Conservation (phyloP, 495 filamentous ascomycete genomes). For the Lentithecium fluviatile region DNA sequence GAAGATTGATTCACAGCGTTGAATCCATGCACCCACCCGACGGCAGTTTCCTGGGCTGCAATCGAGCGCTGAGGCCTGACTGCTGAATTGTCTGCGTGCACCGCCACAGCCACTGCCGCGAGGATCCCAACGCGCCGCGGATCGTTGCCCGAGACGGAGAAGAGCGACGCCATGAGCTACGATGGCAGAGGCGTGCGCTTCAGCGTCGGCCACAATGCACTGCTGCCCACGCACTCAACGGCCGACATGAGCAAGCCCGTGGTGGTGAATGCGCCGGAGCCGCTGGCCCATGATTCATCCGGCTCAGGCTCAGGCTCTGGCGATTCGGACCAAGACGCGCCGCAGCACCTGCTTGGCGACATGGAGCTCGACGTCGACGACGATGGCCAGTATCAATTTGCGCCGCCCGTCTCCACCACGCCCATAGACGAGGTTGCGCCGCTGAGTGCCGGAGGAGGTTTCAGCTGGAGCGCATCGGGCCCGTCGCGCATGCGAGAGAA, state of each 20-base stretch:
- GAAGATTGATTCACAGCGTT: too few species aligned
- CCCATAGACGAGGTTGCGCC: slow-evolving; percentile 30
- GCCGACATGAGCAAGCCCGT: slow-evolving; percentile 27
- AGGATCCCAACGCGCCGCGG: slow-evolving; percentile 8
- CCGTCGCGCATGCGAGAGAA: slow-evolving; percentile 3
- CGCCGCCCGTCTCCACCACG: slow-evolving; percentile 28
- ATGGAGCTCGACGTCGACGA: slow-evolving; percentile 17
- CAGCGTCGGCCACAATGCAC: slow-evolving; percentile 8
- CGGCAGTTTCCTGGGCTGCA: too few species aligned
- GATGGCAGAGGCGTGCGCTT: slow-evolving; percentile 24
- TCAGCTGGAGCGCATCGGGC: slow-evolving; percentile 28
- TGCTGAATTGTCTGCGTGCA: neutral
- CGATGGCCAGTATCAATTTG: slow-evolving; percentile 34
- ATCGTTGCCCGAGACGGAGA: slow-evolving; percentile 15
- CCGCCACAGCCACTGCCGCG: slow-evolving; percentile 11
- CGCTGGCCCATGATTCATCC: slow-evolving; percentile 15
- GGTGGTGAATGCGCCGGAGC: slow-evolving; percentile 20
- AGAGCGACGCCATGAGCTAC: slow-evolving; percentile 10
- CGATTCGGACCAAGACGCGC: slow-evolving; percentile 29
- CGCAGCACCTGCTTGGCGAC: slow-evolving; percentile 19
- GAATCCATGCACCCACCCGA: too few species aligned
- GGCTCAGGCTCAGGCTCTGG: slow-evolving; percentile 29
- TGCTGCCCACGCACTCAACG: slow-evolving; percentile 11
- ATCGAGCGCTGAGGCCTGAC: too few species aligned
- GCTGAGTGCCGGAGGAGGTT: slow-evolving; percentile 1